These are phyloP conservation scores for Linum lewisii DNA, from an alignment of 345 rosid species.

Conservation along the genomic window DNA sequence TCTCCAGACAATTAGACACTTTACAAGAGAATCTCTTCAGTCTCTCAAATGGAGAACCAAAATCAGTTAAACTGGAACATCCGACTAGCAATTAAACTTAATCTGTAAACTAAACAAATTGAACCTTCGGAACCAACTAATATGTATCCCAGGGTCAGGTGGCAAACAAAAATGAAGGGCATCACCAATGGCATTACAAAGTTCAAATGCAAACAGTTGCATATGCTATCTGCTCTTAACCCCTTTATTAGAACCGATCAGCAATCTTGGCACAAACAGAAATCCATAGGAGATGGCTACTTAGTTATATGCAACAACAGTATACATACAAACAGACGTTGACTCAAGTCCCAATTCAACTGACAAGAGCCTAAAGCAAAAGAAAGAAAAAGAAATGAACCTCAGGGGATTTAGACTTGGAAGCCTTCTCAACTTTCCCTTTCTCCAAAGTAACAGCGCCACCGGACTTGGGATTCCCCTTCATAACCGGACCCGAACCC, in stretches of 20 bases:
- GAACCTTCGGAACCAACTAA: neutral
- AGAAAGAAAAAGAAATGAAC: constrained; percentile 17
- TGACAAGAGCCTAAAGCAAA: neutral
- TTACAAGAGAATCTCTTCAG: constrained; percentile 2
- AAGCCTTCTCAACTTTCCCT: constrained; percentile 65
- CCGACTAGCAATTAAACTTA: neutral
- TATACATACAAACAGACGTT: neutral
- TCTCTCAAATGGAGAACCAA: too few relatives aligned
- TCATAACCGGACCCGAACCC: constrained; percentile 58
- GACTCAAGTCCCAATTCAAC: neutral
- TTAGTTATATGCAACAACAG: too few relatives aligned
- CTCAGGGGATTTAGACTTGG: constrained; percentile 57
- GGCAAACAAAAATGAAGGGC: neutral
- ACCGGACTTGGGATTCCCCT: constrained; percentile 50
- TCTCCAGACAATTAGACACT: constrained; percentile 16
- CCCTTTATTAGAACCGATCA: too few relatives aligned
- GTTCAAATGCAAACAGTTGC: neutral
- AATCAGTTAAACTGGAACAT: neutral
- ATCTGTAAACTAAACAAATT: too few relatives aligned
- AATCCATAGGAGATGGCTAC: too few relatives aligned
- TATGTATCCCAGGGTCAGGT: neutral
- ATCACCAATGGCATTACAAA: neutral
- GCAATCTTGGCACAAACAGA: too few relatives aligned
- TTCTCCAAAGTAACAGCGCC: constrained; percentile 90
- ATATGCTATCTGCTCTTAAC: neutral